Evolutionary conservation across 805 yeast genomes (phyloP).

Genomic region (Cyberlindnera samutprakarnensis): DNA sequence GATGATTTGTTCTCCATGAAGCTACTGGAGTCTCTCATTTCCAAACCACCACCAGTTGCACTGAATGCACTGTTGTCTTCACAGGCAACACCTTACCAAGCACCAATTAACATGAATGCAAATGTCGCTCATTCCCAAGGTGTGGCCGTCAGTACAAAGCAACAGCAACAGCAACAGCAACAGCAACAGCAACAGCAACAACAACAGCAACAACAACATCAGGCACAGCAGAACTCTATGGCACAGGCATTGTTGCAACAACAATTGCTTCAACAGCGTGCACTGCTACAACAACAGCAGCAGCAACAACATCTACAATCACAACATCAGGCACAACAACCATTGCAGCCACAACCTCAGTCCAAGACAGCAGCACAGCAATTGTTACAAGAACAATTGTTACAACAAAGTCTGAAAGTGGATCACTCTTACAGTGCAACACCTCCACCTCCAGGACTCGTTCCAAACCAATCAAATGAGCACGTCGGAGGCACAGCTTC

Average conservation of each 20-base stretch:
- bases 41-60: slow-evolving; percentile 18
- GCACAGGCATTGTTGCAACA: slow-evolving; percentile 20
- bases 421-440: slow-evolving; percentile 38
- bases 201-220: slow-evolving; percentile 16
- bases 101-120: slow-evolving; percentile 1
- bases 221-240: slow-evolving; percentile 17
- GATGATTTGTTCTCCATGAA: slow-evolving; percentile 25
- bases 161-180: slow-evolving; percentile 15
- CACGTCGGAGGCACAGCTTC: slow-evolving; percentile 48
- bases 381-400: slow-evolving; percentile 21
- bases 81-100: slow-evolving; percentile 21
- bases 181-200: slow-evolving; percentile 18
- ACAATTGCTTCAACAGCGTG: slow-evolving; percentile 23
- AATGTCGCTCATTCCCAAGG: too few relatives aligned
- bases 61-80: slow-evolving; percentile 3
- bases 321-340: slow-evolving; percentile 14
- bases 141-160: too few relatives aligned
- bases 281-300: slow-evolving; percentile 7
- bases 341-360: slow-evolving; percentile 17
- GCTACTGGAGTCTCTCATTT: slow-evolving; percentile 29
- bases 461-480: slow-evolving; percentile 23
- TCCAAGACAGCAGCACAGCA: slow-evolving; percentile 15
- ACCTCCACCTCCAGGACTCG: slow-evolving; percentile 73
- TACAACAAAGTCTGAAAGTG: slow-evolving; percentile 16
- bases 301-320: slow-evolving; percentile 11